A percentile compares a stretch with the other conserved stretches of the same genome.
Conservation (phyloP, 1,284 basidiomycete species). For the Microbotryum silenes-acaulis region DNA sequence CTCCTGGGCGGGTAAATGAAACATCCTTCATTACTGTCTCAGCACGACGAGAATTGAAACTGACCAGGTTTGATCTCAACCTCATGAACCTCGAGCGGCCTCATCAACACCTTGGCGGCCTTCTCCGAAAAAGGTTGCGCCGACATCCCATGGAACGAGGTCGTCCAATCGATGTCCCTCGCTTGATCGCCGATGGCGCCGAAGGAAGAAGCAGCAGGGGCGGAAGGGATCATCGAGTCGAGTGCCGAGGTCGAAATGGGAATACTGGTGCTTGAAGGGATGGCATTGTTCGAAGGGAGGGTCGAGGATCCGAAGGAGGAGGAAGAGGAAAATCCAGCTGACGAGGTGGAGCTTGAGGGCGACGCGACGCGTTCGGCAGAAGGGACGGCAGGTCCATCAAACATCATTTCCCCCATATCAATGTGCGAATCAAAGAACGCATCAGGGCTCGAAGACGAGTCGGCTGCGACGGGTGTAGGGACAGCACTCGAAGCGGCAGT, state of each 20-base stretch:
- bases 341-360: background rate
- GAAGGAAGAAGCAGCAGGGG: too few relatives aligned
- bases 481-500: too few relatives aligned
- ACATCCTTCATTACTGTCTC: background rate
- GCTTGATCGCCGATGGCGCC: too few relatives aligned
- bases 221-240: background rate
- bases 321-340: background rate
- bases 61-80: constrained; percentile 89
- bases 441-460: too few relatives aligned
- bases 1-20: background rate
- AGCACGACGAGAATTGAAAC: constrained; percentile 33
- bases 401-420: too few relatives aligned
- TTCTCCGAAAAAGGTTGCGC: constrained; percentile 70
- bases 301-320: constrained; percentile 1
- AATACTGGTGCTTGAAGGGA: background rate
- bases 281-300: background rate
- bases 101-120: constrained; percentile 61
- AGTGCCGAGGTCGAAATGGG: background rate
- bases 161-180: constrained; percentile 64
- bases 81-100: constrained; percentile 66
- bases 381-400: too few relatives aligned
- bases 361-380: background rate
- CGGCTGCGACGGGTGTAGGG: too few relatives aligned
- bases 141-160: constrained; percentile 75
- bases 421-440: too few relatives aligned